A percentile compares a stretch with the other conserved stretches of the same genome.
Evolutionary conservation across 169 alveolate species (phyloP).

Genomic region (Perkinsus marinus): DNA sequence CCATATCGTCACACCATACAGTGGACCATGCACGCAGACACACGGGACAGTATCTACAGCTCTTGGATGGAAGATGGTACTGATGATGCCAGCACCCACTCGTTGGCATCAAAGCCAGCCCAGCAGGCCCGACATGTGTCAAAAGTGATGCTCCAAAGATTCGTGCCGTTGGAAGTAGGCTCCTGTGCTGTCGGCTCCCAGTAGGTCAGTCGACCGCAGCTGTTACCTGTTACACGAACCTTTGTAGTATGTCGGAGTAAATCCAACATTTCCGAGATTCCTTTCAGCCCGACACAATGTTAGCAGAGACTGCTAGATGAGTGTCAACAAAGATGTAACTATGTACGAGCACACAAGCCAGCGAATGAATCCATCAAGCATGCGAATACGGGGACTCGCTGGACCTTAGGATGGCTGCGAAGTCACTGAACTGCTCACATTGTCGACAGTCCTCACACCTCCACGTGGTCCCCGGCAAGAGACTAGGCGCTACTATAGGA

Average conservation of each 20-base stretch:
- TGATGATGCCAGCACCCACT: neutral
- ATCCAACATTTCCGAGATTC: too few species aligned
- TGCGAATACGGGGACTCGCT: too few species aligned
- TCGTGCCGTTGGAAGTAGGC: neutral
- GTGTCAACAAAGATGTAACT: too few species aligned
- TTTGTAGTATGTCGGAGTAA: neutral
- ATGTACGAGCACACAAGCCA: too few species aligned
- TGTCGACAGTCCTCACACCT: neutral
- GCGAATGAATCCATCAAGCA: too few species aligned
- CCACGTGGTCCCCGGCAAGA: neutral
- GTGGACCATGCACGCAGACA: neutral
- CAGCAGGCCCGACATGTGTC: neutral
- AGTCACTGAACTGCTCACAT: neutral
- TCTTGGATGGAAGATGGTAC: neutral
- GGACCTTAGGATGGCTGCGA: too few species aligned
- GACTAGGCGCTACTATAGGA: neutral
- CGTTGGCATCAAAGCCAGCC: neutral
- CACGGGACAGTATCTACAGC: neutral
- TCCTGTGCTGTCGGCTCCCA: neutral
- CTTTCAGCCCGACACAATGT: too few species aligned
- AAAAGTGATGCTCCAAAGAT: neutral
- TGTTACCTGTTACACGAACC: neutral
- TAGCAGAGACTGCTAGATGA: too few species aligned
- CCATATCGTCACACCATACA: neutral
- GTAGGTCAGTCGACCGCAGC: neutral